These are phyloP conservation scores for Dacryopinax spathularia DNA, from an alignment of 768 basidiomycete genomes.

Conservation along the genomic window DNA sequence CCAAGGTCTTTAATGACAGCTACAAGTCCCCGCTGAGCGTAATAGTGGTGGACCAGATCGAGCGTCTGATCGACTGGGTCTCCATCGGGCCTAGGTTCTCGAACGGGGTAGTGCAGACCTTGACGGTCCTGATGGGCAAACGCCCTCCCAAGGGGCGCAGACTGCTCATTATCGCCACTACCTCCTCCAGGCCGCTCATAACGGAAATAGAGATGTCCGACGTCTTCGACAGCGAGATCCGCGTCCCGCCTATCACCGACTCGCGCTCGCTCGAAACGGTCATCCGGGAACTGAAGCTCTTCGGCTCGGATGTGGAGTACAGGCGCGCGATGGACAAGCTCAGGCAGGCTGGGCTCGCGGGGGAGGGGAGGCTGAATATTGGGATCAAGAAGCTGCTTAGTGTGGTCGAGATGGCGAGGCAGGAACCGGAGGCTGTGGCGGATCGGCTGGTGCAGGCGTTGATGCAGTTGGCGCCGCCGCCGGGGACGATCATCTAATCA, in stretches of 20 bases:
- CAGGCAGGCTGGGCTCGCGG: constrained; percentile 56
- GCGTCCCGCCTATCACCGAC: constrained; percentile 65
- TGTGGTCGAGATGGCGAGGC: constrained; percentile 89
- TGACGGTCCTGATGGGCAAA: constrained; percentile 75
- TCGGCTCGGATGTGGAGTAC: constrained; percentile 42
- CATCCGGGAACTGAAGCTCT: constrained; percentile 64
- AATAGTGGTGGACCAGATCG: constrained; percentile 87
- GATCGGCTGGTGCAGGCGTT: constrained; percentile 40
- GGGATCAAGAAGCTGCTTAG: constrained; percentile 91
- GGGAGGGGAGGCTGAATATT: constrained; percentile 47
- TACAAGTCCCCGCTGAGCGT: constrained; percentile 97
- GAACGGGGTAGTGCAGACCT: constrained; percentile 77
- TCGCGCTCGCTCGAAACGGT: constrained; percentile 61
- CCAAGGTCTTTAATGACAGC: constrained; percentile 84
- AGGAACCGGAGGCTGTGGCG: constrained; percentile 75
- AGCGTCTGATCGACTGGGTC: constrained; percentile 69
- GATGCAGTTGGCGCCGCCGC: constrained; percentile 3
- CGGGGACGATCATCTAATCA: neutral
- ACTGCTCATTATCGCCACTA: constrained; percentile 80
- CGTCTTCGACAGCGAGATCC: constrained; percentile 74
- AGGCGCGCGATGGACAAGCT: constrained; percentile 50
- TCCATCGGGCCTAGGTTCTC: constrained; percentile 96
- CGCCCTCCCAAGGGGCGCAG: constrained; percentile 94
- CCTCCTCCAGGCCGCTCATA: constrained; percentile 74
- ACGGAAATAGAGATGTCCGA: constrained; percentile 81